These are phyloP conservation scores for Coffea humblotiana DNA, from an alignment of 305 asterid species.

Conservation along the genomic window DNA sequence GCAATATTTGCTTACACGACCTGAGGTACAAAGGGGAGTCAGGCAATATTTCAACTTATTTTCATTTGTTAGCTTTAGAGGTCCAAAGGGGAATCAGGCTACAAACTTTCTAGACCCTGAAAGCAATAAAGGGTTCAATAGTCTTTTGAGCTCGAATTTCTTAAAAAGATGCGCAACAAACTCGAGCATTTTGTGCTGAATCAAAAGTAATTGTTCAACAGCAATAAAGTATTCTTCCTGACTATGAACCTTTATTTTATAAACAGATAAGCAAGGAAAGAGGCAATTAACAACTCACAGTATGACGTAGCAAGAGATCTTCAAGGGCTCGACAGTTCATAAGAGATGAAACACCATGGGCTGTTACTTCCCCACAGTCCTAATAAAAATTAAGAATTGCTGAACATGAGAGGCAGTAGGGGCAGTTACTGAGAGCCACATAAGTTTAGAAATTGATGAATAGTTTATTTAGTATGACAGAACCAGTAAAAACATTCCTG, in stretches of 20 bases:
- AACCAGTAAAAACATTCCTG: not conserved
- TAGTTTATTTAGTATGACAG: not conserved
- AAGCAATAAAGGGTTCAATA: not conserved
- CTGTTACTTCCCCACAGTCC: constrained; percentile 87
- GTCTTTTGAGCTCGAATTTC: not conserved
- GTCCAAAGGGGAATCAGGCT: not conserved
- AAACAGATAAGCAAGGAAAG: constrained; percentile 7
- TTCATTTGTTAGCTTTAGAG: not conserved
- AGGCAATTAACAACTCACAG: constrained; percentile 42
- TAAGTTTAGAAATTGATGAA: no score
- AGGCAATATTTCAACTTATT: not conserved
- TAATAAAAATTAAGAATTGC: constrained; percentile 27
- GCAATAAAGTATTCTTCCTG: not conserved
- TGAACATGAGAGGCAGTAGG: constrained; percentile 3
- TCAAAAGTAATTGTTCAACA: not conserved
- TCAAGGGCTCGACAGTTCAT: constrained; percentile 76
- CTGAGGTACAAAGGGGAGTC: no score
- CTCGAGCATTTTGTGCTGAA: no score
- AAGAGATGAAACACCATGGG: constrained; percentile 57
- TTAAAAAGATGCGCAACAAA: not conserved
- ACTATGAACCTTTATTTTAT: not conserved
- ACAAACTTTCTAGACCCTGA: no score
- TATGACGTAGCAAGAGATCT: constrained; percentile 72
- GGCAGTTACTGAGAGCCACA: not conserved
- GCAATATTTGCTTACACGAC: no score